These are phyloP conservation scores for Arbutus unedo DNA, from an alignment of 148 eudicot species.

Conservation along the genomic window DNA sequence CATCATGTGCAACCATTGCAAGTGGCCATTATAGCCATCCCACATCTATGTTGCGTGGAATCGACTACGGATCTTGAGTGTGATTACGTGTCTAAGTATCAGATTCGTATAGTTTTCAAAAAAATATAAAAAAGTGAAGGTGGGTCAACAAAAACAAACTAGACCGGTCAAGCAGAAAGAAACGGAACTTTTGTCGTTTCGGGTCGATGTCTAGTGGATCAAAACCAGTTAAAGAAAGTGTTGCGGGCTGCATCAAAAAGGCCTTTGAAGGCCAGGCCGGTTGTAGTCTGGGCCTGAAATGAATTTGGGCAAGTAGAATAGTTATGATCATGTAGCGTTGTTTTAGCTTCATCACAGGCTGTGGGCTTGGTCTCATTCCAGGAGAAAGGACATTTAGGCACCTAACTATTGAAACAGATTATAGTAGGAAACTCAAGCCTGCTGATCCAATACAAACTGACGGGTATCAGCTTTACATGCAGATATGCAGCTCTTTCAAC, in stretches of 20 bases:
- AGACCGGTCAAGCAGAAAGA: too few relatives aligned
- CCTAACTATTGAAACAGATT: conserved; percentile 55
- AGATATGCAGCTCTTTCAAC: conserved; percentile 15
- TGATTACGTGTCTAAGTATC: not conserved
- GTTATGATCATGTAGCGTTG: not conserved
- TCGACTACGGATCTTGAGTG: not conserved
- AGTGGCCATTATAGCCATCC: not conserved
- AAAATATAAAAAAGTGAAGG: too few relatives aligned
- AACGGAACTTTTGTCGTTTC: not conserved
- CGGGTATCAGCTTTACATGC: conserved; percentile 38
- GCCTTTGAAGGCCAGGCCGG: not conserved
- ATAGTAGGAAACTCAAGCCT: conserved; percentile 53
- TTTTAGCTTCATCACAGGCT: not conserved
- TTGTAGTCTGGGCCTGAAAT: not conserved
- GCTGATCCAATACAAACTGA: conserved; percentile 52
- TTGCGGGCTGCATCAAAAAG: not conserved
- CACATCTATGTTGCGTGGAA: not conserved
- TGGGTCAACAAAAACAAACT: too few relatives aligned
- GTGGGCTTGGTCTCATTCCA: too few relatives aligned
- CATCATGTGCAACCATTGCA: conserved; percentile 23
- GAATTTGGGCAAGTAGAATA: not conserved
- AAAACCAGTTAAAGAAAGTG: not conserved
- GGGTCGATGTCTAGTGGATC: not conserved
- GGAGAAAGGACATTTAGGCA: conserved; percentile 22
- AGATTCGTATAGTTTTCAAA: not conserved